Evolutionary conservation across 345 rosid genomes (phyloP).

Genomic region (Sisymbrium altissimum): DNA sequence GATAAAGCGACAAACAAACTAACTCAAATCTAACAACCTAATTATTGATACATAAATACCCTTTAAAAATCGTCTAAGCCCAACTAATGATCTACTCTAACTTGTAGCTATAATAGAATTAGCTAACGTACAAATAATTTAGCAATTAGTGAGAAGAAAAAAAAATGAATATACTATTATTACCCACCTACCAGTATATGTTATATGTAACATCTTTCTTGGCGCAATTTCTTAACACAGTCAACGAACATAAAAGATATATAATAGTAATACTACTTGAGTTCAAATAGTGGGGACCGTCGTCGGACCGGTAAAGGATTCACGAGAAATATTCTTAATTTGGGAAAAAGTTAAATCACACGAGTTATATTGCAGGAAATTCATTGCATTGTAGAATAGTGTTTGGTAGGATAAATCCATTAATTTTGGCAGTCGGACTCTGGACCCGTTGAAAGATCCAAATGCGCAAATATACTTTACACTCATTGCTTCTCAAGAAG

Average conservation of each 20-base stretch:
- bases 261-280: not conserved
- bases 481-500: not conserved
- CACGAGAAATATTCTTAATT: not conserved
- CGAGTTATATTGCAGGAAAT: not conserved
- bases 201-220: not conserved
- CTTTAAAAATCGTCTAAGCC: no score
- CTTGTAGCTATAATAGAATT: no score
- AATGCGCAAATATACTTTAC: not conserved
- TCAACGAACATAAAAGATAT: no score
- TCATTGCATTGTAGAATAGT: conserved; percentile 1
- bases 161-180: no score
- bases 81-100: no score
- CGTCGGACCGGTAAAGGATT: not conserved
- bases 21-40: no score
- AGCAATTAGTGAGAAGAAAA: no score
- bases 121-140: no score
- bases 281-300: not conserved
- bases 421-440: not conserved
- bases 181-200: no score
- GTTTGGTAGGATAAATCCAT: not conserved
- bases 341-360: not conserved
- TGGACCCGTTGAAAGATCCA: not conserved
- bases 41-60: no score
- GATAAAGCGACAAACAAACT: no score
- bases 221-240: not conserved